These are phyloP conservation scores for Nicotiana obtusifolia DNA, from an alignment of 257 asterid genomes.

Conservation along the genomic window DNA sequence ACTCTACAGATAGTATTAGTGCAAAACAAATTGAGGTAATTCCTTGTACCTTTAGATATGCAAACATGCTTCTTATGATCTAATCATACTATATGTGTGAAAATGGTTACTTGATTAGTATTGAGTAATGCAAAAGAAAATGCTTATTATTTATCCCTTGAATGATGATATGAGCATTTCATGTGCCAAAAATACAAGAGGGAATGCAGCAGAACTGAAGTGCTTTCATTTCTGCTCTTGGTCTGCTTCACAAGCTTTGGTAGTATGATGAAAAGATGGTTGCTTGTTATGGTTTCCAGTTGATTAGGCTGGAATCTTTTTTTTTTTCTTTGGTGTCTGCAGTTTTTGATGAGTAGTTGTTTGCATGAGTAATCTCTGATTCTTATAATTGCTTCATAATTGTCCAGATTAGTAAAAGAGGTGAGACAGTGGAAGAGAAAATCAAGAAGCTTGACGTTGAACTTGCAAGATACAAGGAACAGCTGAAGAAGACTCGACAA, in stretches of 20 bases:
- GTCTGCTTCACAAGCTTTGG: background rate
- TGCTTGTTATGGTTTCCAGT: background rate
- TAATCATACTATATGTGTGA: background rate
- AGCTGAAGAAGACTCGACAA: constrained; percentile 16
- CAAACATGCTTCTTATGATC: background rate
- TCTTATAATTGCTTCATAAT: background rate
- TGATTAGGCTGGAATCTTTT: too few relatives aligned
- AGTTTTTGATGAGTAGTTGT: background rate
- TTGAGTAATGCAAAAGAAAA: background rate
- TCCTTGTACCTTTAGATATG: too few relatives aligned
- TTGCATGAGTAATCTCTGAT: background rate
- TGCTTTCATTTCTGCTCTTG: background rate
- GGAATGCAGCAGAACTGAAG: background rate
- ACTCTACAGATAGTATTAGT: background rate
- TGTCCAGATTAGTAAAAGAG: constrained; percentile 17
- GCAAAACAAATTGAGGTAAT: too few relatives aligned
- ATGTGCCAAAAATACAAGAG: background rate
- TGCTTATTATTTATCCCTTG: background rate
- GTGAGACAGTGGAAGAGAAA: constrained; percentile 18
- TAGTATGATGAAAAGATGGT: background rate
- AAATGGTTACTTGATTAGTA: background rate
- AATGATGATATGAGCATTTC: background rate
- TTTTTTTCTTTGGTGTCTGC: too few relatives aligned
- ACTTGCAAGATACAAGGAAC: constrained; percentile 18
- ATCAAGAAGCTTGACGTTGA: constrained; percentile 16